These are phyloP conservation scores for Trichosporon sp. DNA, from an alignment of 1,284 basidiomycete genomes.

Conservation along the genomic window DNA sequence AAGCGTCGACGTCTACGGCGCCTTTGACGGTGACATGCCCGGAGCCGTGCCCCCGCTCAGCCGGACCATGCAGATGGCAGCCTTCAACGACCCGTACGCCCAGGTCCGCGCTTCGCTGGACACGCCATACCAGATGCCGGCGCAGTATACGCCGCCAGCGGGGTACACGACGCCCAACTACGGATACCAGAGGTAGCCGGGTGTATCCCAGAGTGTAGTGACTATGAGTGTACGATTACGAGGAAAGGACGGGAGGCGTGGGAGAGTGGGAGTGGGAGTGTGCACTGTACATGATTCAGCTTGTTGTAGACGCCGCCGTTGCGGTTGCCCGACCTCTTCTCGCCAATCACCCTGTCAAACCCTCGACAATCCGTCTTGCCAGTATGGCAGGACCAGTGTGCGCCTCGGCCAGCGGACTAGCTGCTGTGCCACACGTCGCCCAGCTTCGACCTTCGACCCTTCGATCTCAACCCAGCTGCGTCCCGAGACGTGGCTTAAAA, in stretches of 20 bases:
- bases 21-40: slow-evolving; percentile 57
- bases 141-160: slow-evolving; percentile 19
- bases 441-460: no score
- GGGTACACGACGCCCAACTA: not conserved
- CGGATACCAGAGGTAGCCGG: not conserved
- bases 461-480: not conserved
- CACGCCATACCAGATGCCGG: slow-evolving; percentile 27
- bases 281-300: no score
- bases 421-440: no score
- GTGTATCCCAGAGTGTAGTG: not conserved
- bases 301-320: no score
- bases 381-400: no score
- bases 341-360: no score
- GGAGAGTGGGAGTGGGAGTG: no score
- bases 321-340: no score
- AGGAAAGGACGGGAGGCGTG: not conserved
- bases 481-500: not conserved
- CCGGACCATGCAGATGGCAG: slow-evolving; percentile 62
- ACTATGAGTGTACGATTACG: not conserved
- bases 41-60: slow-evolving; percentile 52
- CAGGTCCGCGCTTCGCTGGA: slow-evolving; percentile 32
- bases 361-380: no score
- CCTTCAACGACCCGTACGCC: slow-evolving; percentile 42
- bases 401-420: no score
- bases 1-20: slow-evolving; percentile 77